Base-by-base conservation (phyloP, 306 rosid species). In the Crotalaria pallida region DNA sequence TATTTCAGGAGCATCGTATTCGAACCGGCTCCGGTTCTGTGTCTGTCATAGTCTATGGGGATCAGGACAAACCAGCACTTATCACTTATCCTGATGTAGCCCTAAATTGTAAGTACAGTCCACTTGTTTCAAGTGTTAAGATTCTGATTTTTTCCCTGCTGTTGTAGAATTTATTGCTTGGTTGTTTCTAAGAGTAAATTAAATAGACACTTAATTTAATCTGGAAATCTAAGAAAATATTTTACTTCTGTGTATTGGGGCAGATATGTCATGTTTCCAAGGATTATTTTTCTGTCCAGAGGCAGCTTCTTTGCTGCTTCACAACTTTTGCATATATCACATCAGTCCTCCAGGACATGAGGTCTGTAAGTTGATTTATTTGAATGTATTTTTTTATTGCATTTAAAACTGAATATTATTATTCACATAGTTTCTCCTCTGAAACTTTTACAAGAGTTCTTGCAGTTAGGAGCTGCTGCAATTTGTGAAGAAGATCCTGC, bases 301-400 rank as follows among this genome's bases (percentile, higher is more conserved):
- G 72, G 98, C 92, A 4, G 91, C 96, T 83, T 89, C 98, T 65
- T 84, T 92, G 85, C 87, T 92, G 78, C 98, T 92, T 75, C 96
- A 92, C 86, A 92, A 92, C 89, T 92, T 92, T 77, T 92, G 98
- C 82, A 86, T 92, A 75, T 92, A 92, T 65, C 96, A 89, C 69
- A 88, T 92, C 63, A 92, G 96, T 76, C 96, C 98, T 47, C 98
- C 98, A 5, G 98, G 98, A 47, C 98, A 92, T 64, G 96, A 92
- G 98, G 98, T 92, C 80, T 78, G 91, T 83, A 57, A 69, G 56
- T 65, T 79, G 60, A 75, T 86, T 55, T 18, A 65, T 62, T 76
- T 65, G 70, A 71, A 72, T 79, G 34, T 50, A 26, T 22, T 56
- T 24, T 24, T 53, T 24, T 62, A 26, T 61, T 50, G 18, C 43